Percentiles rank a stretch among this genome's conserved stretches.
Conservation (phyloP, 495 filamentous ascomycete genomes). For the Cladorrhinum samala region DNA sequence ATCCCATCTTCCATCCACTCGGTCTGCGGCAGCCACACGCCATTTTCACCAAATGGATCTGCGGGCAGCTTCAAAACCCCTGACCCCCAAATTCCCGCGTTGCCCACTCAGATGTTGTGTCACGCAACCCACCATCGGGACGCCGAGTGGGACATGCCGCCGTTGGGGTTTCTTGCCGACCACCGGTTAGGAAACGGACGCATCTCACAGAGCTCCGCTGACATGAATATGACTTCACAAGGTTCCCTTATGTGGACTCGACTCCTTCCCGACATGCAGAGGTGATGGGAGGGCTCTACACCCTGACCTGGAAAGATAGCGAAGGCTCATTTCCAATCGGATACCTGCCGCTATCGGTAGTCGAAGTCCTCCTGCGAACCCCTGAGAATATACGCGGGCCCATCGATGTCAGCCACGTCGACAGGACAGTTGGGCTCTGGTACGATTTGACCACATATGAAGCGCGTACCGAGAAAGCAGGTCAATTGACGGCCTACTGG, state of each 20-base stretch:
- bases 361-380: constrained; percentile 45
- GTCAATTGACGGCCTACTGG: constrained; percentile 55
- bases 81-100: not conserved
- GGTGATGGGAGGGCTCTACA: constrained; percentile 47
- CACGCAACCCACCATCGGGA: too few species aligned
- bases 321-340: constrained; percentile 52
- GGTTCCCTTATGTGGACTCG: constrained; percentile 62
- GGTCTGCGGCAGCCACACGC: not conserved
- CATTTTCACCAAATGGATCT: not conserved
- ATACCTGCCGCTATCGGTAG: constrained; percentile 53
- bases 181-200: too few species aligned
- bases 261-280: constrained; percentile 45
- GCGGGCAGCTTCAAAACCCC: not conserved
- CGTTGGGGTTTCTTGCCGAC: too few species aligned
- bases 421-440: constrained; percentile 23
- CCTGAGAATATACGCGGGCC: constrained; percentile 43
- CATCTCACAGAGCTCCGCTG: too few species aligned
- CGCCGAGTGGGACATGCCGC: too few species aligned
- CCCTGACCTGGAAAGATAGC: constrained; percentile 46
- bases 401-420: constrained; percentile 47
- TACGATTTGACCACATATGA: constrained; percentile 27
- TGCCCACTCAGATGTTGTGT: not conserved
- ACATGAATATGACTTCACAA: constrained; percentile 20
- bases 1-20: not conserved
- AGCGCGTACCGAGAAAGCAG: constrained; percentile 56